Evolutionary conservation across 2,329 filamentous ascomycete genomes (phyloP).

Genomic region (Hyphodiscus sp.): DNA sequence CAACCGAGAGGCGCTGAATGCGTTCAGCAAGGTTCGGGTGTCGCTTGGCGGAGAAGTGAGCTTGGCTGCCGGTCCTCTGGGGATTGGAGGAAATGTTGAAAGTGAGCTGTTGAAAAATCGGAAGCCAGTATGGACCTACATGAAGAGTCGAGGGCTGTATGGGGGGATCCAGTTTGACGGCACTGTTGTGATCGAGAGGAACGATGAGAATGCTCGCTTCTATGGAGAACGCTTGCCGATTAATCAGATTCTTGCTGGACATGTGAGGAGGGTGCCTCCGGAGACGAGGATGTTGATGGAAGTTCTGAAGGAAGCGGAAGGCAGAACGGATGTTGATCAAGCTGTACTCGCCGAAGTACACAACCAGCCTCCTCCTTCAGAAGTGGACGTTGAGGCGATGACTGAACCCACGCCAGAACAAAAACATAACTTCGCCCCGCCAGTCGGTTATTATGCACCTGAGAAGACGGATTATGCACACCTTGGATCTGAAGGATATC

Average conservation of each 20-base stretch:
- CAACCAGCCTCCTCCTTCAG: slow-evolving; percentile 64
- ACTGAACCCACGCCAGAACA: slow-evolving; percentile 11
- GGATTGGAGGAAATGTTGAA: slow-evolving; percentile 37
- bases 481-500: not conserved
- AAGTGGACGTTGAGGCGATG: slow-evolving; percentile 40
- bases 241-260: slow-evolving; percentile 46
- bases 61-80: slow-evolving; percentile 69
- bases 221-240: slow-evolving; percentile 61
- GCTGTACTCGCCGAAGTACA: slow-evolving; percentile 56
- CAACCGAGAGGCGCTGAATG: slow-evolving; percentile 72
- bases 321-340: slow-evolving; percentile 67
- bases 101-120: slow-evolving; percentile 44
- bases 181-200: slow-evolving; percentile 77
- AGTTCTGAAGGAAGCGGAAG: slow-evolving; percentile 81
- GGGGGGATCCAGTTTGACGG: slow-evolving; percentile 81
- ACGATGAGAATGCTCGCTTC: slow-evolving; percentile 78
- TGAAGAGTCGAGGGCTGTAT: slow-evolving; percentile 83
- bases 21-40: slow-evolving; percentile 71
- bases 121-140: slow-evolving; percentile 71
- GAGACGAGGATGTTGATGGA: slow-evolving; percentile 44
- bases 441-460: not conserved
- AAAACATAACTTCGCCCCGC: slow-evolving; percentile 6
- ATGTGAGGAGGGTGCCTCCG: slow-evolving; percentile 13
- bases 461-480: not conserved
- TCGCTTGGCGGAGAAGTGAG: slow-evolving; percentile 78